These are phyloP conservation scores for Hypoxylon cercidicola DNA, from an alignment of 495 filamentous ascomycete species.

Conservation along the genomic window DNA sequence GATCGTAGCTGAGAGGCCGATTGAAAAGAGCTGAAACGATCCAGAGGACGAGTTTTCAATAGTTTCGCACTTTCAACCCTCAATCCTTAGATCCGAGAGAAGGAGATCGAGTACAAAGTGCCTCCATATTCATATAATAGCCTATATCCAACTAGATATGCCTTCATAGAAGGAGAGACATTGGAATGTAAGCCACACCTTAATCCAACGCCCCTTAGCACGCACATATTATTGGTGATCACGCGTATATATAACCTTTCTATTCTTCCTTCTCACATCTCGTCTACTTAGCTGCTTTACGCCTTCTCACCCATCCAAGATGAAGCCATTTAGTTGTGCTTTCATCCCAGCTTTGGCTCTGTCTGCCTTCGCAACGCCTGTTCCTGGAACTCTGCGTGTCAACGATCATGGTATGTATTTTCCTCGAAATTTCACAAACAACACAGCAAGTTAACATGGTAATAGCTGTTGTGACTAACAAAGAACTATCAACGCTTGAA, in stretches of 20 bases:
- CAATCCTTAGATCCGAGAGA: neutral
- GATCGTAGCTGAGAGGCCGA: conserved; percentile 24
- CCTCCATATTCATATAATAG: conserved; percentile 1
- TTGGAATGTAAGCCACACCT: conserved; percentile 15
- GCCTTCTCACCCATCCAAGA: conserved; percentile 21
- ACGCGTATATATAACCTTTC: neutral
- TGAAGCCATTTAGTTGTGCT: conserved; percentile 33
- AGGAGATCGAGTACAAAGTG: neutral
- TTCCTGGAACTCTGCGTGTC: conserved; percentile 6
- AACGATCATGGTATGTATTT: conserved; percentile 24
- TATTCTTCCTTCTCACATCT: neutral
- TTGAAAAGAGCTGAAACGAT: conserved; percentile 17
- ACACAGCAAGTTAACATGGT: conserved; percentile 17
- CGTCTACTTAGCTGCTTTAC: neutral
- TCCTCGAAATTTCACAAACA: neutral
- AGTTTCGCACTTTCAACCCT: neutral
- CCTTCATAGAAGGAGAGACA: conserved; percentile 8
- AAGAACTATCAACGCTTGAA: conserved; percentile 61
- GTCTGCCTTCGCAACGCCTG: conserved; percentile 22
- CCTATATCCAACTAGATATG: neutral
- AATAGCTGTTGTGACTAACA: conserved; percentile 41
- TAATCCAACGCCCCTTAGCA: neutral
- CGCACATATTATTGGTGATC: neutral
- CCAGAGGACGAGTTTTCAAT: conserved; percentile 7
- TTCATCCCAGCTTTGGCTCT: conserved; percentile 35